A percentile compares a stretch with the other conserved stretches of the same genome.
Conservation (phyloP, 2,329 filamentous ascomycete genomes). For the Fusarium caatingaense region DNA sequence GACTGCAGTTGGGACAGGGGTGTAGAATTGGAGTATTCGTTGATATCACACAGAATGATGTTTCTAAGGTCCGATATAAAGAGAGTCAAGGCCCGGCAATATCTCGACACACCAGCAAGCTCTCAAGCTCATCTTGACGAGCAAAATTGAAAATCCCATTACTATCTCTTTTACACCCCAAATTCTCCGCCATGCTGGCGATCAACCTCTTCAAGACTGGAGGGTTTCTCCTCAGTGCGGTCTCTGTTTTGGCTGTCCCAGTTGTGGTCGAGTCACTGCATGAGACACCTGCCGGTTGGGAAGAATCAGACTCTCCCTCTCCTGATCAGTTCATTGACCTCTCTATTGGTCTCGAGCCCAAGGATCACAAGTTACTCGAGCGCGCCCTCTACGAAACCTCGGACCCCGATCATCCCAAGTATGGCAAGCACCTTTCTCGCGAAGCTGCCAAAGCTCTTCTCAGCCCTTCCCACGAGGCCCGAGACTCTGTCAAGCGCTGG, state of each 20-base stretch:
- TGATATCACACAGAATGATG: not conserved
- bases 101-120: not conserved
- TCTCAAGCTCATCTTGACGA: conserved; percentile 3
- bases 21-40: not conserved
- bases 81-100: conserved; percentile 1
- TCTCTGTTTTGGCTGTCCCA: conserved; percentile 21
- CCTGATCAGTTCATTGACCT: conserved; percentile 42
- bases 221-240: conserved; percentile 21
- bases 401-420: conserved; percentile 58
- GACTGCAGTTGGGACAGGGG: conserved; percentile 1
- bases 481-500: conserved; percentile 58
- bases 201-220: conserved; percentile 8
- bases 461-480: conserved; percentile 54
- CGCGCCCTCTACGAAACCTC: conserved; percentile 61
- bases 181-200: conserved; percentile 11
- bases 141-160: not conserved
- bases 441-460: conserved; percentile 63
- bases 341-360: conserved; percentile 48
- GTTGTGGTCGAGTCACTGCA: conserved; percentile 41
- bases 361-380: conserved; percentile 51
- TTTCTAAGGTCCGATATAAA: conserved; percentile 26
- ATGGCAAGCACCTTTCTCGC: conserved; percentile 62
- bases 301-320: conserved; percentile 29
- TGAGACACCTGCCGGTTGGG: conserved; percentile 41
- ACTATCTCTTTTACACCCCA: not conserved